Evolutionary conservation across 306 rosid species (phyloP).

Genomic region (Lablab purpureus): DNA sequence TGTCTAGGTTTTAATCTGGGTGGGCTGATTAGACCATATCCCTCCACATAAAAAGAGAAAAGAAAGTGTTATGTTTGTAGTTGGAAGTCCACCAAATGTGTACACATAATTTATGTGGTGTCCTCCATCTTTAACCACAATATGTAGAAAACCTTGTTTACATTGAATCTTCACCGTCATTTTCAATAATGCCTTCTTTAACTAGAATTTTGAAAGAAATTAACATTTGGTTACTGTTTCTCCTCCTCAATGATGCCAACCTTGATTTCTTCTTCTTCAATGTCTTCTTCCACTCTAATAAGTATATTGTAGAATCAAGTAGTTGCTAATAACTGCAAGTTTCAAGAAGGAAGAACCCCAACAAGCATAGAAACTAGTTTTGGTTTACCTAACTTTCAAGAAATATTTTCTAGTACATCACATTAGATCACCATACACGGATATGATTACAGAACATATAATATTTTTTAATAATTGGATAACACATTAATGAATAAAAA

Average conservation of each 20-base stretch:
- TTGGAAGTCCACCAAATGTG: too few relatives aligned
- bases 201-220: neutral
- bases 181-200: neutral
- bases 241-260: conserved; percentile 3
- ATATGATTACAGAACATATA: too few relatives aligned
- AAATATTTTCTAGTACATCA: neutral
- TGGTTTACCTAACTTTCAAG: conserved; percentile 35
- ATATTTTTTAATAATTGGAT: too few relatives aligned
- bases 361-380: neutral
- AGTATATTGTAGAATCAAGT: neutral
- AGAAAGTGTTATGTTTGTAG: too few relatives aligned
- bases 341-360: conserved; percentile 1
- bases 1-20: too few relatives aligned
- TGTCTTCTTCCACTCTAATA: neutral
- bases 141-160: neutral
- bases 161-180: neutral
- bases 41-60: too few relatives aligned
- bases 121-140: too few relatives aligned
- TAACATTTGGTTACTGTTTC: neutral
- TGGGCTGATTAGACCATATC: too few relatives aligned
- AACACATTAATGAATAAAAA: too few relatives aligned
- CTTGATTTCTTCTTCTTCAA: neutral
- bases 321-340: conserved; percentile 23
- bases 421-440: neutral
- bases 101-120: too few relatives aligned